Base-by-base conservation (phyloP, 106 monocot species). In the Gastrodia elata region DNA sequence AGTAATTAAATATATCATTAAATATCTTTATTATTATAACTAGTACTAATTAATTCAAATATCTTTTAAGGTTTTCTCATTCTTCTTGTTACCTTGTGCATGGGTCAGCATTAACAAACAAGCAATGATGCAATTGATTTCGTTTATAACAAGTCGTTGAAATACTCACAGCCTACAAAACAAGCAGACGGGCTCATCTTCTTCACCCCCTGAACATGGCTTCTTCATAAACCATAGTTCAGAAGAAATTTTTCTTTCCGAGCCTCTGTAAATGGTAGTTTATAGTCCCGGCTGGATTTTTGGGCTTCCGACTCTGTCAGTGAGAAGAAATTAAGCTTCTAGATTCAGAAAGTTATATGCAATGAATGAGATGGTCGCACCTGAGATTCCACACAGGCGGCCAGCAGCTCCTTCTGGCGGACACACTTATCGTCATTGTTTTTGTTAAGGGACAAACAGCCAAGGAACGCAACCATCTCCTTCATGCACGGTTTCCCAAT, bases 381-480 rank as follows among this genome's bases (percentile, higher is more conserved):
- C 88, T 88, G 84, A 75, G 82, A 73, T 46, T 88, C 82, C 30
- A 71, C 79, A 70, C 88, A 88, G 56, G 80, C 68, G 70, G 80
- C 28, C 68, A 88, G 80, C 67, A 82, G 82, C 69, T 85, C 78
- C 77, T 88, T 88, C 38, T 80, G 82, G 26, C 71, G 65, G 3
- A 48, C 37, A 34, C 88, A 88, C 58, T 82, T 88, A 30, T 85
- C 83, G 72, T 85, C 82, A 28, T 78, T 88, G 77, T 83, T 80
- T 72, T 83, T 88, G 57, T 83, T 85, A 15, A 85, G 70, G 30
- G 88, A 82, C 25, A 88, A 43, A 68, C 88, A 88, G 13, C 83
- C 61, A n/a, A 88, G 85, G 72, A 88, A 88, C 24, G 79, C 32
- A 26, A 85, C 75, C 88, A 88, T 88, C 67, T 88, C 88, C 69